Percentiles rank a stretch among this genome's conserved stretches.
Evolutionary conservation across 805 yeast genomes (phyloP).

Genomic region (Ogataea pilisensis): DNA sequence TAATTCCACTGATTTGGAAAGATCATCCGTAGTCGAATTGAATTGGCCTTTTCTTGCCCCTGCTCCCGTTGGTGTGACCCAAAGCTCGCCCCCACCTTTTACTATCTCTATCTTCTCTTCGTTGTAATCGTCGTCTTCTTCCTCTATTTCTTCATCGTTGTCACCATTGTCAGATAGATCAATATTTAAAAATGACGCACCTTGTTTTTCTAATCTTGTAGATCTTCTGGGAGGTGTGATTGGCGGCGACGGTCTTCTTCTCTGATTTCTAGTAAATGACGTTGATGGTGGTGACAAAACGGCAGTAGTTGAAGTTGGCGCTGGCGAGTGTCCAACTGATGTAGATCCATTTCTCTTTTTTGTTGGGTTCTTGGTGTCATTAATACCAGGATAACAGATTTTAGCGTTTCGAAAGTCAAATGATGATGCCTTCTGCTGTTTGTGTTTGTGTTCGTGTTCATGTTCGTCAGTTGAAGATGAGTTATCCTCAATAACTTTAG

Average conservation of each 20-base stretch:
- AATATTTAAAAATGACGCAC: background rate
- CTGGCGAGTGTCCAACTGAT: background rate
- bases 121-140: conserved; percentile 19
- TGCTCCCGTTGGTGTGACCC: too few relatives aligned
- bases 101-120: conserved; percentile 13
- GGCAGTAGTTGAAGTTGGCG: background rate
- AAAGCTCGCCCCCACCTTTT: conserved; percentile 12
- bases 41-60: too few relatives aligned
- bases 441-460: conserved; percentile 5
- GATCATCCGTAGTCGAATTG: too few relatives aligned
- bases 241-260: too few relatives aligned
- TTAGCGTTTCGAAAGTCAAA: conserved; percentile 8
- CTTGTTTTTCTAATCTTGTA: background rate
- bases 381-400: conserved; percentile 27
- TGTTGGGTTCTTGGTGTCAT: background rate
- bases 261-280: background rate
- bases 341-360: background rate
- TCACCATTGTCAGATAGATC: too few relatives aligned
- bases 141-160: background rate
- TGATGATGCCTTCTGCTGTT: too few relatives aligned
- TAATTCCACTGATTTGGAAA: too few relatives aligned
- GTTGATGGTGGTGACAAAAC: background rate
- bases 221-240: background rate
- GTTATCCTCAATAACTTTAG: conserved; percentile 38
- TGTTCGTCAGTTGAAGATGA: conserved; percentile 20